Evolutionary conservation across 129 eudicot genomes (phyloP), one percentile per base, ranked within the genome.

Genomic region (Ambrosia trifida): DNA sequence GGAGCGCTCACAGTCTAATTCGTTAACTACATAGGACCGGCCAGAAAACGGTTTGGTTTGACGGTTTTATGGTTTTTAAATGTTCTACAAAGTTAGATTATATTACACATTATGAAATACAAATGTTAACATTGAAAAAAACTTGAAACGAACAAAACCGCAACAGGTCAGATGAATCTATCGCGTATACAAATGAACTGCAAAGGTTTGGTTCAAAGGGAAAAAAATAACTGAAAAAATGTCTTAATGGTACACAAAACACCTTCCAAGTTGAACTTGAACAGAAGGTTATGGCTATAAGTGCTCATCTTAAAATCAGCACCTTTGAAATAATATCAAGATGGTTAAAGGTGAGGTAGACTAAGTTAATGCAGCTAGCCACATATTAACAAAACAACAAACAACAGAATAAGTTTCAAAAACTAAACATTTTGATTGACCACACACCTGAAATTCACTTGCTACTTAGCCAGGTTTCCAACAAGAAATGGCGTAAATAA

Each of bases 401-500:
- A 24, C 28, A 24, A 36, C 43, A 36, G 8, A 36, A 4, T 1
- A 36, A 36, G 4, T 36, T 36, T 36, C 43, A 2, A 36, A 36
- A 36, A 36, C 1, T 36, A 36, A 36, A 36, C 43, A 5, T 36
- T 43, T 18, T 41, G 35, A 38, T 19, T 12, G 32, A 62, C 14
- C 24, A 43, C 17, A 41, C 43, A 44, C 58, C 32, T 36, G 6
- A 10, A 35, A 54, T 9, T 38, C n/a, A 6, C 35, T 8, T 33
- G 72, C 66, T 46, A 40, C 52, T 73, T 82, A 81, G 24, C 58
- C 83, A 5, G 96, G 87, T 73, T 83, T 75, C 97, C 96, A 91
- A 68, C 87, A 78, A 54, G 96, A 88, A 64, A 91, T 63, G 46
- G 97, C 94, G 31, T 79, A 84, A 12, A 84, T 82, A 28, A 78